Conservation (phyloP, 805 yeast genomes). For the Yamadazyma tumulicola region DNA sequence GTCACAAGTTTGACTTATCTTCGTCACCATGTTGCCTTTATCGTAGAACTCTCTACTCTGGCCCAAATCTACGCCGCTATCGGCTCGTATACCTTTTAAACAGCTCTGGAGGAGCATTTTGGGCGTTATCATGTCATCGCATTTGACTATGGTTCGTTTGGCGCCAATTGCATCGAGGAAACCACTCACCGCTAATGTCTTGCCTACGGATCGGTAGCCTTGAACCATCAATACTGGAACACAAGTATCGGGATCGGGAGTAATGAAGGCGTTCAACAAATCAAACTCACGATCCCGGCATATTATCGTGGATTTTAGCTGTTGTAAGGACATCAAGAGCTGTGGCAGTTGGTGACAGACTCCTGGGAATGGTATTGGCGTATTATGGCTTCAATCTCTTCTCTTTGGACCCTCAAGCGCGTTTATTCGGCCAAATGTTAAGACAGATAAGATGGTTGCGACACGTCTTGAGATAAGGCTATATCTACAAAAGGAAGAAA, state of each 20-base stretch:
- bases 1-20: slow-evolving; percentile 34
- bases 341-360: too few species aligned
- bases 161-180: slow-evolving; percentile 28
- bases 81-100: slow-evolving; percentile 32
- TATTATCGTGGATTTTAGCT: neutral
- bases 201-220: slow-evolving; percentile 50
- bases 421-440: too few species aligned
- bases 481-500: too few species aligned
- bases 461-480: too few species aligned
- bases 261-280: slow-evolving; percentile 32
- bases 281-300: slow-evolving; percentile 30
- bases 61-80: slow-evolving; percentile 27
- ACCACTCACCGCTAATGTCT: slow-evolving; percentile 33
- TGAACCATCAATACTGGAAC: slow-evolving; percentile 41
- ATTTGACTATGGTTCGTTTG: slow-evolving; percentile 30
- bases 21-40: slow-evolving; percentile 24
- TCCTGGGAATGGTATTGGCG: slow-evolving; percentile 55
- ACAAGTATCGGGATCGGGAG: slow-evolving; percentile 22
- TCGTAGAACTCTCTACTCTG: slow-evolving; percentile 19
- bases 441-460: too few species aligned
- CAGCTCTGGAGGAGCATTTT: slow-evolving; percentile 41
- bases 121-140: slow-evolving; percentile 44
- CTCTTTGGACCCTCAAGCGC: too few species aligned
- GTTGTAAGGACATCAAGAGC: too few species aligned
- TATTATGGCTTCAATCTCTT: slow-evolving; percentile 47